These are phyloP conservation scores for Phytophthora ohioensis DNA, from an alignment of 352 stramenopile genomes.

Conservation along the genomic window DNA sequence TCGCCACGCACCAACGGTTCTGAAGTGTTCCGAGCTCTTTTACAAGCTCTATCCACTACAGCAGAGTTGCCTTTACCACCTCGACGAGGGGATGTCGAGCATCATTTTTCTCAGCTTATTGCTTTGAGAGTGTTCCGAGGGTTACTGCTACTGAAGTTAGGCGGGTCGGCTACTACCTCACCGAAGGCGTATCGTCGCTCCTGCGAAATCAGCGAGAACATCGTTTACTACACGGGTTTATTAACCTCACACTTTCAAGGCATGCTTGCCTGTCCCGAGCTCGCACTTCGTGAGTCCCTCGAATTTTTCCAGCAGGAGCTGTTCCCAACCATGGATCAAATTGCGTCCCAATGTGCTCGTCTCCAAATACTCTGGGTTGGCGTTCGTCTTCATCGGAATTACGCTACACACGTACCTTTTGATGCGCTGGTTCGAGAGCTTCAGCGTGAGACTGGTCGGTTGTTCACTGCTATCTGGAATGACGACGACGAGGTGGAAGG, in stretches of 20 bases:
- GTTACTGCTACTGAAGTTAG: slow-evolving; percentile 55
- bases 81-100: slow-evolving; percentile 20
- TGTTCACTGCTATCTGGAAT: slow-evolving; percentile 31
- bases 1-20: slow-evolving; percentile 48
- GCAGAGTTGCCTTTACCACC: slow-evolving; percentile 8
- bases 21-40: slow-evolving; percentile 58
- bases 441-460: slow-evolving; percentile 40
- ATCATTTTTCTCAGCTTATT: slow-evolving; percentile 69
- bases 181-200: slow-evolving; percentile 39
- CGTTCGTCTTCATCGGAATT: slow-evolving; percentile 48
- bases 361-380: slow-evolving; percentile 71
- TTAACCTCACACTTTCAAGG: slow-evolving; percentile 64
- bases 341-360: slow-evolving; percentile 55
- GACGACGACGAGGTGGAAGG: slow-evolving; percentile 38
- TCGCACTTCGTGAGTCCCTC: slow-evolving; percentile 66
- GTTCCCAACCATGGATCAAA: slow-evolving; percentile 52
- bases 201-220: slow-evolving; percentile 42
- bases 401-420: slow-evolving; percentile 44
- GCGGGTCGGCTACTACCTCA: slow-evolving; percentile 35
- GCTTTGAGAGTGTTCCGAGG: slow-evolving; percentile 67
- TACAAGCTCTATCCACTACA: slow-evolving; percentile 51
- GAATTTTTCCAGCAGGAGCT: slow-evolving; percentile 71
- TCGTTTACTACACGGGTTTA: slow-evolving; percentile 66
- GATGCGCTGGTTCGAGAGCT: slow-evolving; percentile 57
- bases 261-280: slow-evolving; percentile 38